Evolutionary conservation across 306 rosid genomes (phyloP).

Genomic region (Pterocarpus santalinus): DNA sequence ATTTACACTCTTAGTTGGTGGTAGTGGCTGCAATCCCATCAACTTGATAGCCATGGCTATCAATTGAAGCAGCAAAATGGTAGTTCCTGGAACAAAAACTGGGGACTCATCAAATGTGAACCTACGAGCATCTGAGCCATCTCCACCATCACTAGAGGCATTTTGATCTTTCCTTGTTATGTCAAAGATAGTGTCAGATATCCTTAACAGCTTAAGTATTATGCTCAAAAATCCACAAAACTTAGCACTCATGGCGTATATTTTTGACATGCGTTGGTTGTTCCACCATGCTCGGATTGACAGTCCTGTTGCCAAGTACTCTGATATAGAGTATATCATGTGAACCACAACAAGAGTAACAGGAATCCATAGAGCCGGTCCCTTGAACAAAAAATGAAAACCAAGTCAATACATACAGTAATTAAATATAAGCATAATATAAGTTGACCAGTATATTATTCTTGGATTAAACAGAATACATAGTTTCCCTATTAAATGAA

Average conservation of each 20-base stretch:
- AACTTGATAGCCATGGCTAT: constrained; percentile 49
- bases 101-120: constrained; percentile 66
- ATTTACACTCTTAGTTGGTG: background rate
- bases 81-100: constrained; percentile 65
- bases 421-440: background rate
- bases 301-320: constrained; percentile 48
- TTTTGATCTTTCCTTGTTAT: constrained; percentile 65
- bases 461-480: too few species aligned
- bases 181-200: constrained; percentile 59
- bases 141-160: background rate
- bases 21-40: constrained; percentile 36
- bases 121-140: constrained; percentile 43
- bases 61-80: constrained; percentile 66
- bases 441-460: background rate
- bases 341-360: constrained; percentile 40
- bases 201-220: constrained; percentile 55
- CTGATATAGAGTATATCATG: constrained; percentile 43
- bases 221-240: constrained; percentile 55
- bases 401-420: background rate
- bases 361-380: constrained; percentile 47
- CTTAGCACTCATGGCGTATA: constrained; percentile 54
- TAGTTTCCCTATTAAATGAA: too few species aligned
- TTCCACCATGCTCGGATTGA: constrained; percentile 84
- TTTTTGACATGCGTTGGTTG: constrained; percentile 64
- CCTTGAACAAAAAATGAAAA: constrained; percentile 38